Conservation (phyloP, 805 yeast species). For the Debaryomyces castellii region DNA sequence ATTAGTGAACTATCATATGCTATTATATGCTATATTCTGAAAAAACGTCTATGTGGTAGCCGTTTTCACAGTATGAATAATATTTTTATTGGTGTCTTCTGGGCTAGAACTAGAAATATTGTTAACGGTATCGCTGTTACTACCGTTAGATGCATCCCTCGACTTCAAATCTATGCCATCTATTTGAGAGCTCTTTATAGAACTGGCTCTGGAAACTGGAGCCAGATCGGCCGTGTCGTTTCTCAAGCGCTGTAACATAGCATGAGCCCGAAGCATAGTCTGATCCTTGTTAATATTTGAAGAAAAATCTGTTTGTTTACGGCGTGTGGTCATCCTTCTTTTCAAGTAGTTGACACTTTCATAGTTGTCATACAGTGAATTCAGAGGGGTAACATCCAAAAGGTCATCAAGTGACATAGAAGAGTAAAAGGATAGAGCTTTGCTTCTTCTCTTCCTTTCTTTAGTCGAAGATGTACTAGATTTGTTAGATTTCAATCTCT, state of each 20-base stretch:
- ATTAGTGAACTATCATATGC: not conserved
- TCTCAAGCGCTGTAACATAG: constrained; percentile 37
- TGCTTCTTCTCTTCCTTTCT: constrained; percentile 24
- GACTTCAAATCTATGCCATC: not conserved
- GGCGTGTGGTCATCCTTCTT: constrained; percentile 37
- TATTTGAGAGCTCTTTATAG: not conserved
- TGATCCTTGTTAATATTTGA: constrained; percentile 17
- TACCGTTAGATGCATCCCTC: not conserved
- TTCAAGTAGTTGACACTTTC: constrained; percentile 39
- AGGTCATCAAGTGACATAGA: constrained; percentile 25
- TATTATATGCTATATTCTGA: not conserved
- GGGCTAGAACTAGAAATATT: not conserved
- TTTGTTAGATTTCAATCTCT: constrained; percentile 28
- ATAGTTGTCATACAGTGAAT: constrained; percentile 19
- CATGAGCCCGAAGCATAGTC: constrained; percentile 37
- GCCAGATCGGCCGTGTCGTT: constrained; percentile 9
- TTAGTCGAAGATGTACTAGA: constrained; percentile 10
- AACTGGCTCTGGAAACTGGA: not conserved
- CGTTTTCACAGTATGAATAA: not conserved
- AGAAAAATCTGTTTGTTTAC: constrained; percentile 11
- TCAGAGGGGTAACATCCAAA: constrained; percentile 2
- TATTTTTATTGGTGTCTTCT: not conserved
- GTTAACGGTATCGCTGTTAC: not conserved
- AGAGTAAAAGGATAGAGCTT: constrained; percentile 35
- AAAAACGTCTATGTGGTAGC: not conserved